Base-by-base conservation (phyloP, 352 stramenopile species). In the Aphanomyces invadans region DNA sequence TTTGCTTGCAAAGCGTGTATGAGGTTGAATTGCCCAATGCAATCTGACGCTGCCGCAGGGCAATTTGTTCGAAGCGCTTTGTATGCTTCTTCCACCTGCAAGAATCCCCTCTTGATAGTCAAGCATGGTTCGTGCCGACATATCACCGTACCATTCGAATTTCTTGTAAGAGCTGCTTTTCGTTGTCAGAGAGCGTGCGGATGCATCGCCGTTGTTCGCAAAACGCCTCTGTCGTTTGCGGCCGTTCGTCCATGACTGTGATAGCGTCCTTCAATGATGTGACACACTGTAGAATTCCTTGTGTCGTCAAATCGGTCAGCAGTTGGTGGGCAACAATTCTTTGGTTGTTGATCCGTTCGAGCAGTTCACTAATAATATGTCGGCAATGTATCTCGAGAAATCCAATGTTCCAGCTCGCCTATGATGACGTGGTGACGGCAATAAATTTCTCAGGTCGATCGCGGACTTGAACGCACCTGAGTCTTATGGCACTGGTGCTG, bases 381-480 rank as follows among this genome's bases (percentile, higher is more conserved):
- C 79, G 79, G 33, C 82, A 90, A 36, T 89, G 80, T 57, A 90
- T 79, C 63, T 90, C 82, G 1, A 90, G 68, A 68, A 90, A 90
- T 7, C 79, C 79, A 7, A 89, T 77, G 54, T 79, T 87, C 79
- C 79, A 89, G 45, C 76, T 89, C 2, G 60, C 33, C 60, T 67
- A 36, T 7, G 17, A 19, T 15, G 7, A 42, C 36, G 36, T 42
- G 36, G n/a, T n/a, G 36, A 42, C 36, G 15, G 36, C 36, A 7
- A 42, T n/a, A 25, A 57, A 26, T 4, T 26, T 32, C 7, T 38
- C 7, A 55, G 5, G 3, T 28, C 7, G 12, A 17, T 3, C 26
- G 38, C 46, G 31, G 29, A 45, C 23, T 26, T 21, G 15, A 19
- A 55, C 29, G 10, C 33, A 65, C 59, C 26, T 65, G 60, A 17